A percentile compares a stretch with the other conserved stretches of the same genome.
These are phyloP conservation scores for Acorus gramineus DNA, from an alignment of 106 monocot species.

Conservation along the genomic window DNA sequence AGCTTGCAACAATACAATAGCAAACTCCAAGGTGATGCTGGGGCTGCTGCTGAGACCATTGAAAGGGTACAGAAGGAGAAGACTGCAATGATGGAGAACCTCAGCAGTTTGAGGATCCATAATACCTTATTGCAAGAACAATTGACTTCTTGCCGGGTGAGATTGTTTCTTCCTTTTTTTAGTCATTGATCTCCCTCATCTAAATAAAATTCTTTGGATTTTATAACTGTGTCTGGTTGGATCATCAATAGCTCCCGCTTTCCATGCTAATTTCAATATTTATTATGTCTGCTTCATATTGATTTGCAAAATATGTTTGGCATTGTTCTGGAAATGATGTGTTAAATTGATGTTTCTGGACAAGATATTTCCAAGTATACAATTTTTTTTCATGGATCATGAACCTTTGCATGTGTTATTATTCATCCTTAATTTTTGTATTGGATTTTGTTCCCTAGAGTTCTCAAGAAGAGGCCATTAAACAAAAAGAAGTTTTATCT, in stretches of 20 bases:
- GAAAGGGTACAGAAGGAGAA: conserved; percentile 65
- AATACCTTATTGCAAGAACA: conserved; percentile 51
- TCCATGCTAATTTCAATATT: no score
- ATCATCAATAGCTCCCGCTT: no score
- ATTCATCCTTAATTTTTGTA: not conserved
- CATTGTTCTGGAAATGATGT: no score
- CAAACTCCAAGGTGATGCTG: conserved; percentile 69
- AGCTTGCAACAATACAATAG: conserved; percentile 87
- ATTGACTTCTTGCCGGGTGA: conserved; percentile 55
- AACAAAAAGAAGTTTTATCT: conserved; percentile 55
- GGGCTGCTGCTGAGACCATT: conserved; percentile 35
- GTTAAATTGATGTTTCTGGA: no score
- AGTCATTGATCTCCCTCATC: not conserved
- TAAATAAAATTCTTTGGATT: no score
- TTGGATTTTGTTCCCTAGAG: conserved; percentile 24
- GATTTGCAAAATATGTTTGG: no score
- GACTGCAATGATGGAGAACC: conserved; percentile 58
- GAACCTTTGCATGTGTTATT: no score
- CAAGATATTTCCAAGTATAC: no score
- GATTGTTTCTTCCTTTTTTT: conserved; percentile 4
- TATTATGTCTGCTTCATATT: no score
- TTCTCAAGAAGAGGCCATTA: conserved; percentile 64
- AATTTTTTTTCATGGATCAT: no score
- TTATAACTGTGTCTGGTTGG: no score
- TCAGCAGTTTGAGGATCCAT: conserved; percentile 45